Percentiles rank a stretch among this genome's conserved stretches.
Conservation (phyloP, 495 filamentous ascomycete species). For the Pseudotulostoma volvatum region DNA sequence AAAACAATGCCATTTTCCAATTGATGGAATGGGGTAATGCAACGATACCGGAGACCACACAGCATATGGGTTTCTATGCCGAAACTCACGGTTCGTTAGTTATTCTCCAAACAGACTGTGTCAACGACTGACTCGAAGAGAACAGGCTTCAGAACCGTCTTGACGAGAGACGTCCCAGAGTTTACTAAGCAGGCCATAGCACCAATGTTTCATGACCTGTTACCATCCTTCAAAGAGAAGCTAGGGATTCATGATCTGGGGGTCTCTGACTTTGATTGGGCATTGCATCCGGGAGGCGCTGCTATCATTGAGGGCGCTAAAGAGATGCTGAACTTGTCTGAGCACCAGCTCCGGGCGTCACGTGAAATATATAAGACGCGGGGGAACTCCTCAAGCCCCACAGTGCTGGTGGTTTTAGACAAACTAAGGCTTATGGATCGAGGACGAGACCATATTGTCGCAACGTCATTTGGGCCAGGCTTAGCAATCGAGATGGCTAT, state of each 20-base stretch:
- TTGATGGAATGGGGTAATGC: conserved; percentile 43
- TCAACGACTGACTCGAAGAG: too few species aligned
- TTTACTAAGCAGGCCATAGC: conserved; percentile 29
- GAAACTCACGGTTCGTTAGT: conserved; percentile 30
- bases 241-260: neutral
- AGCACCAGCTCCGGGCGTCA: conserved; percentile 42
- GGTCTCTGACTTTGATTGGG: conserved; percentile 49
- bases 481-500: conserved; percentile 49
- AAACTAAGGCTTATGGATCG: conserved; percentile 35
- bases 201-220: conserved; percentile 35
- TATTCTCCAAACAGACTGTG: conserved; percentile 39
- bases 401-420: conserved; percentile 44
- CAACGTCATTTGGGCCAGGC: conserved; percentile 49
- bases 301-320: conserved; percentile 48
- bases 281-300: conserved; percentile 47
- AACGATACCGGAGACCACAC: conserved; percentile 37
- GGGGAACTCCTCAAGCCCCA: conserved; percentile 45
- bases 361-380: conserved; percentile 48
- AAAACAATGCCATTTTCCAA: conserved; percentile 29
- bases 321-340: conserved; percentile 32
- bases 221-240: conserved; percentile 8
- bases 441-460: conserved; percentile 40
- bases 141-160: too few species aligned
- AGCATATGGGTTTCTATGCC: conserved; percentile 42
- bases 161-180: conserved; percentile 38